Base-by-base conservation (phyloP, 768 basidiomycete genomes). In the Cantharellus anzutake region DNA sequence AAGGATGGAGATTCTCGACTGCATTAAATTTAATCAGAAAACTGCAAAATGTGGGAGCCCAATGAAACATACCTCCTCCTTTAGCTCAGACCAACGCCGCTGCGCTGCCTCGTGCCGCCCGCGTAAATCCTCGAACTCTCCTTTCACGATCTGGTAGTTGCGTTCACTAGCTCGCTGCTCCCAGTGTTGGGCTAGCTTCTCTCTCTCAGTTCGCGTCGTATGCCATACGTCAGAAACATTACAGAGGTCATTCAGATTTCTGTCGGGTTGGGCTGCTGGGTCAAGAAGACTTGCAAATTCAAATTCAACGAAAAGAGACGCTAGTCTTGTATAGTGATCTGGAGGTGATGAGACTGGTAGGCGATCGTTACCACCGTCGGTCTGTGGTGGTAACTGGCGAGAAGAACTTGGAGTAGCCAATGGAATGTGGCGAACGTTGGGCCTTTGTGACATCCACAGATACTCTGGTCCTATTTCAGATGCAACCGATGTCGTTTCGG, bases 1-100 rank as follows among this genome's bases (percentile, higher is more conserved):
- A 3, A 89, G 71, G 3, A 88, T 68, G 3, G 73, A 72, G 0
- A 80, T 76, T 5, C 80, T 75, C 56, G 73, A 69, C 85, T 87
- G 63, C 4, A 39, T 14, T 11, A 38, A 20, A n/a, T 4, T n/a
- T 7, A 40, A 58, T 3, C 58, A 4, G 4, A 20, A 14, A 56
- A 4, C 35, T n/a, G 35, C 7, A 7, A 7, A 55, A 37, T 55
- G 14, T 11, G 20, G 11, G 7, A 42, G 11, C 40, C 29, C 2
- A 41, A 41, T 42, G 3, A 35, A 42, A 58, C 73, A 5, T 57
- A 83, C 84, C 72, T 83, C 77, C 62, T 81, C 73, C 59, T 71
- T 74, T n/a, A 74, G 65, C 39, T 76, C 72, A 1, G 72, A 70
- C 57, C 72, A 69, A 2, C 67, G 63, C 5, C 65, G 59, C 34